These are phyloP conservation scores for Pneumocystis jirovecii DNA, from an alignment of 1,139 yeast species.

Conservation along the genomic window DNA sequence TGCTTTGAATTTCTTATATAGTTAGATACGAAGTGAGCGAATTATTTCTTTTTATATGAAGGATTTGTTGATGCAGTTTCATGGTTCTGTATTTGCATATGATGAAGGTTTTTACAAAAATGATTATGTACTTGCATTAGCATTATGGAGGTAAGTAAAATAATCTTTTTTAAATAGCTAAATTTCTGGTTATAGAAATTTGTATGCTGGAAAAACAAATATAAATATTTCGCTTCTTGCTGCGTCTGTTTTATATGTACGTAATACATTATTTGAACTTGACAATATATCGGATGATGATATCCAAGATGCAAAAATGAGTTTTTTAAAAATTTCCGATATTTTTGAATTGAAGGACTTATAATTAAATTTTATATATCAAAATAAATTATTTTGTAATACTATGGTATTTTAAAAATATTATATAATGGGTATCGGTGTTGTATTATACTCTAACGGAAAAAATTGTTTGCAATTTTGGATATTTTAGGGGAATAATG, in stretches of 20 bases:
- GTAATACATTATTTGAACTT: conserved; percentile 76
- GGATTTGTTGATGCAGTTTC: conserved; percentile 76
- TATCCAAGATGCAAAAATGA: conserved; percentile 31
- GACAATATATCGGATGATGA: conserved; percentile 79
- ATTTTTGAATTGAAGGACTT: background rate
- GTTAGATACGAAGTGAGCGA: conserved; percentile 57
- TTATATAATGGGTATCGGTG: background rate
- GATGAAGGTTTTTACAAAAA: conserved; percentile 77
- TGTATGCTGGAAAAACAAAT: conserved; percentile 73
- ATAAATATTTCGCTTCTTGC: conserved; percentile 75
- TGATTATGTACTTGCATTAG: conserved; percentile 74
- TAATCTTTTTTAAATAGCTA: conserved; percentile 2
- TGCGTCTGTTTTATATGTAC: conserved; percentile 71
- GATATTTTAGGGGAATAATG: background rate
- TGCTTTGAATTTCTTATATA: background rate
- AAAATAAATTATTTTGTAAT: background rate
- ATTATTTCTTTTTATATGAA: conserved; percentile 75
- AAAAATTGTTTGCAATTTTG: background rate
- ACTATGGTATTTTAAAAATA: background rate
- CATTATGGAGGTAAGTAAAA: conserved; percentile 34
- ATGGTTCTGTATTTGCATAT: conserved; percentile 79
- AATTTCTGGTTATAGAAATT: conserved; percentile 51
- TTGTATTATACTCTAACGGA: background rate
- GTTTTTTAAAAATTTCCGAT: background rate
- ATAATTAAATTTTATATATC: background rate